Conservation (phyloP, 495 filamentous ascomycete genomes). For the Hypomontagnella submonticulosa region DNA sequence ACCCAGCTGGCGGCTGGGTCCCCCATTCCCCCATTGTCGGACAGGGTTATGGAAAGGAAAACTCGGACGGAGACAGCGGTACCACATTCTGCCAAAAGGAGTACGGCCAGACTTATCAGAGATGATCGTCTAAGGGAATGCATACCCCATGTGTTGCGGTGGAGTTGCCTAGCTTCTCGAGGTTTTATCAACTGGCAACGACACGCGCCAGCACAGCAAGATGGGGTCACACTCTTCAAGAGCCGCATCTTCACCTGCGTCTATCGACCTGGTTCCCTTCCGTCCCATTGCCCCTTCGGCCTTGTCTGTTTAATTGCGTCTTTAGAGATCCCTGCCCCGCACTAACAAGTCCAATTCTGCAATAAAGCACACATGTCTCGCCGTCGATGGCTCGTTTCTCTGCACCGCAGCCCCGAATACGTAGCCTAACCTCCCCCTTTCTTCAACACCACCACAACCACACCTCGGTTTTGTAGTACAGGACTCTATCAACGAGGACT, state of each 20-base stretch:
- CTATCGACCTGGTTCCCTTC: slow-evolving; percentile 59
- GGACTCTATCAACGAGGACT: slow-evolving; percentile 42
- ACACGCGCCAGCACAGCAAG: slow-evolving; percentile 93
- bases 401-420: slow-evolving; percentile 62
- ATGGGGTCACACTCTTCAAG: slow-evolving; percentile 69
- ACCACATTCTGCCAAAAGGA: slow-evolving; percentile 56
- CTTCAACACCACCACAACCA: slow-evolving; percentile 52
- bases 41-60: slow-evolving; percentile 53
- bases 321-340: slow-evolving; percentile 62
- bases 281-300: slow-evolving; percentile 58
- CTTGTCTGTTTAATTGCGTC: slow-evolving; percentile 58
- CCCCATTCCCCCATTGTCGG: slow-evolving; percentile 51
- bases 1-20: slow-evolving; percentile 44
- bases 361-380: slow-evolving; percentile 73
- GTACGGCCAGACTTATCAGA: slow-evolving; percentile 57
- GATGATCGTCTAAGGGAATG: slow-evolving; percentile 58
- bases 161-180: slow-evolving; percentile 69
- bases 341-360: slow-evolving; percentile 61
- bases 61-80: slow-evolving; percentile 48
- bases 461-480: slow-evolving; percentile 58
- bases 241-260: slow-evolving; percentile 70
- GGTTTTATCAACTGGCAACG: slow-evolving; percentile 80
- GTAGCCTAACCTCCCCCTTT: slow-evolving; percentile 60
- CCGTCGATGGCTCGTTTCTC: slow-evolving; percentile 61
- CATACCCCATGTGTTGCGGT: slow-evolving; percentile 65